Base-by-base conservation (phyloP, 192 early-diverging fungal genomes). In the Phlyctochytrium planicorne region DNA sequence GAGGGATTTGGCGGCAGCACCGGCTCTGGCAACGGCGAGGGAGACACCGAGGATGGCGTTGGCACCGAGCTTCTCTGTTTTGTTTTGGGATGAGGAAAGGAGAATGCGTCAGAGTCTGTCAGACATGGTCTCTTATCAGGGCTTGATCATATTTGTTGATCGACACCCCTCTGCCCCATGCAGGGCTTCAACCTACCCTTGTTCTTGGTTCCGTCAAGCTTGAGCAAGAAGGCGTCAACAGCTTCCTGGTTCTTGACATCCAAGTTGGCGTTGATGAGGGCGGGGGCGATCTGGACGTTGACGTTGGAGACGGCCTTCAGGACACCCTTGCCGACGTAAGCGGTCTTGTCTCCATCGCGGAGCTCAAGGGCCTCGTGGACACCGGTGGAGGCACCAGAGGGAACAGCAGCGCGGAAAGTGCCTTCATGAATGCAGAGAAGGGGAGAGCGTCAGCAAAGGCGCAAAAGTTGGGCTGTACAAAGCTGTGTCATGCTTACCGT, bases 21-120 rank as follows among this genome's bases (percentile, higher is more conserved):
- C 96, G 67, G 96, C 95, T 83, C 95, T 92, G 71, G 88, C 82
- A 67, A 93, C 94, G 37, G 96, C 96, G 67, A 98, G 88, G 57
- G 96, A 98, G 34, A 98, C 94, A 88, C 95, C 96, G 67, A 98
- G 88, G 68, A 98, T 94, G 72, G 96, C 95, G 84, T 98, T 98
- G 73, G 96, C 96, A 67, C 96, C 96, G 57, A 94, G 85, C 82
- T 93, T 91, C 75, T 81, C 73, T 78, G 63, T 37, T 17, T 23
- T 52, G 17, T 52, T 34, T 6, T 10, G 32, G 60, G 2, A 53
- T 6, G 6, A 57, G 35, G 52, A 6, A 14, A 12, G 30, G 33
- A 53, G 23, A 30, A 60, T 66, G 12, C 14, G 12, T 29, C 20
- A 59, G 10, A 23, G 12, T 59, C 14, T 20, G 23, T 53, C 20